A percentile compares a stretch with the other conserved stretches of the same genome.
Evolutionary conservation across 306 rosid genomes (phyloP).

Genomic region (Hippophae rhamnoides): DNA sequence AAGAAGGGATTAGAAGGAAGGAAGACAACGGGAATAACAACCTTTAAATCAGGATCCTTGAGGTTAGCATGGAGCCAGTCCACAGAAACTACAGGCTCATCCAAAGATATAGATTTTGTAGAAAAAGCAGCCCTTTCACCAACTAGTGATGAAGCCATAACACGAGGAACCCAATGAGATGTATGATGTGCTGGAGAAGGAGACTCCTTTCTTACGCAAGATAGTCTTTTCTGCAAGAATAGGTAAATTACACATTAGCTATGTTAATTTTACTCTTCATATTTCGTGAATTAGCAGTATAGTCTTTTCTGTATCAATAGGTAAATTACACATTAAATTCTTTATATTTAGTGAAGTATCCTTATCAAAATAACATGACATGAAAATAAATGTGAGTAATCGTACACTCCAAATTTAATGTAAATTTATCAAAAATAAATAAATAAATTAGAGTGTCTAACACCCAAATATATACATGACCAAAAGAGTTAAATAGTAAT

Average conservation of each 20-base stretch:
- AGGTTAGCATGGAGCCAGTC: constrained; percentile 86
- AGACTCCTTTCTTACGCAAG: constrained; percentile 25
- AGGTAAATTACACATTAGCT: constrained; percentile 7
- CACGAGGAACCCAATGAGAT: constrained; percentile 28
- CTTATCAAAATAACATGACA: too few species aligned
- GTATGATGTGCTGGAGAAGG: constrained; percentile 23
- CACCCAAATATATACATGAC: not conserved
- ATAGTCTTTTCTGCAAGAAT: constrained; percentile 43
- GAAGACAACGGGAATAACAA: constrained; percentile 3
- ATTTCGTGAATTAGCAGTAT: not conserved
- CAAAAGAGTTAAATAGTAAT: not conserved
- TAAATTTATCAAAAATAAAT: too few species aligned
- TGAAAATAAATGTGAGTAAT: too few species aligned
- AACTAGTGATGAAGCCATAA: constrained; percentile 57
- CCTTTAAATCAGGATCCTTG: constrained; percentile 77
- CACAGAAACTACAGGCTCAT: constrained; percentile 83
- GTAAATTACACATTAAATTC: not conserved
- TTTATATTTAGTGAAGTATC: too few species aligned
- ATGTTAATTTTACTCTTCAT: not conserved
- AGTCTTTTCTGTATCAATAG: not conserved
- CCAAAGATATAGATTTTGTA: constrained; percentile 37
- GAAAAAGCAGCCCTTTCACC: constrained; percentile 50
- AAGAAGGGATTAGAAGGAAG: not conserved
- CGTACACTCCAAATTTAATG: too few species aligned
- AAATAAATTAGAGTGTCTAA: too few species aligned